Evolutionary conservation across 2,329 filamentous ascomycete species (phyloP).

Genomic region (Ceratocystis ficicola): DNA sequence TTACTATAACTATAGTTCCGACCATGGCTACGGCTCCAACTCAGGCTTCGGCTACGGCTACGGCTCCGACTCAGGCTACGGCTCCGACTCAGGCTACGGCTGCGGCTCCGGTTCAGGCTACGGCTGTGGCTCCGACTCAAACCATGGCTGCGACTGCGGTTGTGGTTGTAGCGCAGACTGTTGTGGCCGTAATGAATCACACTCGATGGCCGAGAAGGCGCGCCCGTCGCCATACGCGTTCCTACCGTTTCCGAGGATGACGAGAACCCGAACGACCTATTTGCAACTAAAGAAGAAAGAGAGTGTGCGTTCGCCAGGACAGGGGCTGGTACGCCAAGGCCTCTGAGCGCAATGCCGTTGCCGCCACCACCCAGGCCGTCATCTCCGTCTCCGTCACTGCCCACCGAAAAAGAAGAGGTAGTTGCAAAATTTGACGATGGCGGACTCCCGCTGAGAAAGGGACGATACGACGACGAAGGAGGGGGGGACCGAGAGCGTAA

Average conservation of each 20-base stretch:
- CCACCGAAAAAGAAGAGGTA: not conserved
- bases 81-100: too few species aligned
- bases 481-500: not conserved
- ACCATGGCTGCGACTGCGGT: too few species aligned
- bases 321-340: not conserved
- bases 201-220: constrained; percentile 12
- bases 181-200: constrained; percentile 5
- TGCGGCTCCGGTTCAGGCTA: too few species aligned
- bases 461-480: not conserved
- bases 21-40: too few species aligned
- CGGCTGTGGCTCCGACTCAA: too few species aligned
- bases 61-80: too few species aligned
- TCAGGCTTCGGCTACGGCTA: too few species aligned
- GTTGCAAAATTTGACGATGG: not conserved
- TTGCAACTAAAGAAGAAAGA: constrained; percentile 5
- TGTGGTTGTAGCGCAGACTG: not conserved
- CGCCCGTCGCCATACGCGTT: not conserved
- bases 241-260: constrained; percentile 12
- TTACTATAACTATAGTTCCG: too few species aligned
- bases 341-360: not conserved
- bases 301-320: constrained; percentile 12
- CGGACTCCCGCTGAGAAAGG: not conserved
- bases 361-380: not conserved
- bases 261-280: constrained; percentile 8
- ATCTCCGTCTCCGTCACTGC: not conserved